Percentiles rank a stretch among this genome's conserved stretches.
phyloP scores from a whole-genome alignment of 2,329 filamentous ascomycete genomes.

The Cladophialophora chaetospira region DNA sequence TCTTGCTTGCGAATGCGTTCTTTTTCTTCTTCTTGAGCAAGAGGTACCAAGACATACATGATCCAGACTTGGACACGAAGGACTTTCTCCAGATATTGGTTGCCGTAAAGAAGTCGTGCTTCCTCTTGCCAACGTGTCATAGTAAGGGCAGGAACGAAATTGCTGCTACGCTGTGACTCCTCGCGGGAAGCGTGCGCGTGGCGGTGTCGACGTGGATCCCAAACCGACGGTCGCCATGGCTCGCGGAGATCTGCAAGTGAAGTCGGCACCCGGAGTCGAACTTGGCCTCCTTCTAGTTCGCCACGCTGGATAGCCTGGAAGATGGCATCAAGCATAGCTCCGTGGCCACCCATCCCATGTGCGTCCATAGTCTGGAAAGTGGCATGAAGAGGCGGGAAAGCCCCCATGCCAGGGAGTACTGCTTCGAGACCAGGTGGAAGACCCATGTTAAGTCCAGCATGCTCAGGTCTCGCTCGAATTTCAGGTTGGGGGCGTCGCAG shows the following conservation, averaged over 20 bases:
- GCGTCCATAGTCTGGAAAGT: slow-evolving; percentile 23
- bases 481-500: slow-evolving; percentile 63
- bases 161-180: slow-evolving; percentile 67
- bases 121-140: slow-evolving; percentile 84
- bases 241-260: slow-evolving; percentile 27
- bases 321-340: slow-evolving; percentile 50
- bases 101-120: slow-evolving; percentile 79
- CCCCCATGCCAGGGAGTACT: slow-evolving; percentile 4
- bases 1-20: slow-evolving; percentile 63
- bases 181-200: slow-evolving; percentile 47
- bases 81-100: slow-evolving; percentile 67
- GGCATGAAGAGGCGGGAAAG: slow-evolving; percentile 18
- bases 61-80: slow-evolving; percentile 69
- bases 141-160: slow-evolving; percentile 73
- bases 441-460: slow-evolving; percentile 36
- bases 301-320: slow-evolving; percentile 56
- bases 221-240: slow-evolving; percentile 43
- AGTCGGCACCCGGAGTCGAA: slow-evolving; percentile 53
- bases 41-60: slow-evolving; percentile 73
- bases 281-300: slow-evolving; percentile 48
- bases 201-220: slow-evolving; percentile 53
- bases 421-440: slow-evolving; percentile 17
- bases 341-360: slow-evolving; percentile 35
- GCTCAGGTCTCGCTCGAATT: slow-evolving; percentile 34
- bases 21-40: slow-evolving; percentile 79